Evolutionary conservation across 129 eudicot species (phyloP), one percentile per base, ranked within the genome.

Genomic region (Chrysanthemum makinoi): DNA sequence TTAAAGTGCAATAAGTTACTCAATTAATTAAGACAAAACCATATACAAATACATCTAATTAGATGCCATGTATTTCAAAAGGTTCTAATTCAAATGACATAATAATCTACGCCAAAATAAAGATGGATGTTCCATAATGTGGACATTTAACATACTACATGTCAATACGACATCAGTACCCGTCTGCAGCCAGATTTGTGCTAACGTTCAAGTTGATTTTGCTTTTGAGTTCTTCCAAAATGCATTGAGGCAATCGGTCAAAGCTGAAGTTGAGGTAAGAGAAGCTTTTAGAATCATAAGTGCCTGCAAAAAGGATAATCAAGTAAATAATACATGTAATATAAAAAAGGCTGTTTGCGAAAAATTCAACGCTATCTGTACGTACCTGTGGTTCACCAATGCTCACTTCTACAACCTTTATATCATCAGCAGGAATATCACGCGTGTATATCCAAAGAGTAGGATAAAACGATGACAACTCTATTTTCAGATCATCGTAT

Each of bases 371-470:
- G 7, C 39, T 33, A 33, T 48, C 26, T 48, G 14, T 0, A 57
- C 5, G 15, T 70, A 82, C 83, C 75, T 82, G 80, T 15, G 58
- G 65, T 50, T 35, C 64, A 63, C 80, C 81, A 17, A 83, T 55
- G 64, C 30, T 66, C 60, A 70, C 51, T 72, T 65, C 83, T 60
- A 30, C 20, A 63, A 75, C 76, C 73, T 79, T 73, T 39, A 79
- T 39, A 72, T 83, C 87, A 67, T 65, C n/a, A 14, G 62, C 10
- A 8, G 73, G 62, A 60, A 75, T 44, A 11, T 61, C 66, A 60
- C 35, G 24, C 5, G 30, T 61, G 51, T 79, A 68, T 28, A 50
- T 53, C 17, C 61, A 62, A 69, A 83, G 62, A 2, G 44, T 50
- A 6, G 84, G 63, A 11, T 71, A 13, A 4, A 61, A 60, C 0